Percentiles rank a stretch among this genome's conserved stretches.
These are phyloP conservation scores for Heterobasidion irregulare DNA, from an alignment of 1,284 basidiomycete species.

Conservation along the genomic window DNA sequence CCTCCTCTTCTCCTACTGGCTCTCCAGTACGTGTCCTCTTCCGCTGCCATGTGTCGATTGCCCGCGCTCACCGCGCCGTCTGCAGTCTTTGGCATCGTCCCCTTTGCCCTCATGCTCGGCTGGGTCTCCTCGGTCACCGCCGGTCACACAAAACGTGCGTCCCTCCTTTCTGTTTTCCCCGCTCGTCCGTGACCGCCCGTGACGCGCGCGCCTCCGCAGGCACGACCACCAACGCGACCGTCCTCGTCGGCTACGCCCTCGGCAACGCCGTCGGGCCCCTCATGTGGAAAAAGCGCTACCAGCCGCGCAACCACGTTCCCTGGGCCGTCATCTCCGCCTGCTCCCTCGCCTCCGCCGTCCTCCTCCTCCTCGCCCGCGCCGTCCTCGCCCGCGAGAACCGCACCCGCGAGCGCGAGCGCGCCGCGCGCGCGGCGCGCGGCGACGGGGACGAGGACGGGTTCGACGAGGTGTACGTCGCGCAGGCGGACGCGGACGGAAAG, in stretches of 20 bases:
- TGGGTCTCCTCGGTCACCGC: conserved; percentile 65
- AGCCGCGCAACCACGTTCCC: conserved; percentile 56
- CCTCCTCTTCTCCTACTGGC: conserved; percentile 51
- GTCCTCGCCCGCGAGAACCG: conserved; percentile 57
- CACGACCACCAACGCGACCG: conserved; percentile 56
- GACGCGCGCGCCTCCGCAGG: not conserved
- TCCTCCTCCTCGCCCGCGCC: conserved; percentile 44
- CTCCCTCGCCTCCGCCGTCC: conserved; percentile 36
- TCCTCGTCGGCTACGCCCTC: conserved; percentile 63
- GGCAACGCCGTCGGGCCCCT: conserved; percentile 65
- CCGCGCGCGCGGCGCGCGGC: not conserved
- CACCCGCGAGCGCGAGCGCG: conserved; percentile 44
- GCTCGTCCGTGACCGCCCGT: not conserved
- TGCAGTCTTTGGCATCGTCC: conserved; percentile 56
- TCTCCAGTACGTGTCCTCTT: conserved; percentile 40
- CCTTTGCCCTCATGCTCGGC: conserved; percentile 60
- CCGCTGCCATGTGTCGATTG: conserved; percentile 5
- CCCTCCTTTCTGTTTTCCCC: not conserved
- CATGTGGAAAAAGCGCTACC: conserved; percentile 64
- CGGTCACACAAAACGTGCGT: conserved; percentile 62
- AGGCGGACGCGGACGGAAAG: conserved; percentile 37
- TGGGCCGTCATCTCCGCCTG: conserved; percentile 59
- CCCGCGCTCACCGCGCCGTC: not conserved
- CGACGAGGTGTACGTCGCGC: conserved; percentile 59
- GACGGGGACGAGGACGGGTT: conserved; percentile 40